These are phyloP conservation scores for Linnemannia elongata DNA, from an alignment of 192 early-diverging fungal genomes.

Conservation along the genomic window DNA sequence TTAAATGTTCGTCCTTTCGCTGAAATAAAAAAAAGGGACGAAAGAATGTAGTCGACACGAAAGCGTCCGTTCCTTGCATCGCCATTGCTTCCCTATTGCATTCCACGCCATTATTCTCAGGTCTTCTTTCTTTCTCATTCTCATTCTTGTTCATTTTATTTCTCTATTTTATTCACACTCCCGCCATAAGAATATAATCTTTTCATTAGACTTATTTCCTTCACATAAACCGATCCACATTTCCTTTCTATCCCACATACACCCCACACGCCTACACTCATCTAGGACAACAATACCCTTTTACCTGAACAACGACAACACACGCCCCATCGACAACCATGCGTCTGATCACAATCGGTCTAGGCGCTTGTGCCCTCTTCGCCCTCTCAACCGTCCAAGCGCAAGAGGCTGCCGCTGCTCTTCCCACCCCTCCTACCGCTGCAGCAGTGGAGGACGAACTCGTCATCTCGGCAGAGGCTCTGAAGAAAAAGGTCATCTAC, in stretches of 20 bases:
- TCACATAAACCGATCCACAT: not conserved
- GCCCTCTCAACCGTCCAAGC: conserved; percentile 22
- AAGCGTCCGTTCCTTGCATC: not conserved
- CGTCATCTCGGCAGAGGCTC: not conserved
- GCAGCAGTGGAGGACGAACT: not conserved
- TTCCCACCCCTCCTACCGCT: not conserved
- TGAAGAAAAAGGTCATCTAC: conserved; percentile 23
- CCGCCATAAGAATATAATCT: not conserved
- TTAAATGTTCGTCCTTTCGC: too few relatives aligned
- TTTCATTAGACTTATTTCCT: not conserved
- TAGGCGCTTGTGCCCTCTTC: conserved; percentile 26
- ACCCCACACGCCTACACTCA: too few relatives aligned
- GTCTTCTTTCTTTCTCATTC: not conserved
- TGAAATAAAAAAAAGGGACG: not conserved
- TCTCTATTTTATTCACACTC: not conserved
- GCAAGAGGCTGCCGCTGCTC: not conserved
- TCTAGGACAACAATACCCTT: not conserved
- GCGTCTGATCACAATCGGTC: conserved; percentile 37
- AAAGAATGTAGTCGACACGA: not conserved
- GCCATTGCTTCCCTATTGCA: too few relatives aligned
- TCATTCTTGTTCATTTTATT: not conserved
- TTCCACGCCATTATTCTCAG: not conserved
- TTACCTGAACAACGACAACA: not conserved
- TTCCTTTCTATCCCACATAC: not conserved
- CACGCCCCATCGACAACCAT: conserved; percentile 4